Evolutionary conservation across 2,329 filamentous ascomycete species (phyloP).

Genomic region (Sphaerostilbella broomeana): DNA sequence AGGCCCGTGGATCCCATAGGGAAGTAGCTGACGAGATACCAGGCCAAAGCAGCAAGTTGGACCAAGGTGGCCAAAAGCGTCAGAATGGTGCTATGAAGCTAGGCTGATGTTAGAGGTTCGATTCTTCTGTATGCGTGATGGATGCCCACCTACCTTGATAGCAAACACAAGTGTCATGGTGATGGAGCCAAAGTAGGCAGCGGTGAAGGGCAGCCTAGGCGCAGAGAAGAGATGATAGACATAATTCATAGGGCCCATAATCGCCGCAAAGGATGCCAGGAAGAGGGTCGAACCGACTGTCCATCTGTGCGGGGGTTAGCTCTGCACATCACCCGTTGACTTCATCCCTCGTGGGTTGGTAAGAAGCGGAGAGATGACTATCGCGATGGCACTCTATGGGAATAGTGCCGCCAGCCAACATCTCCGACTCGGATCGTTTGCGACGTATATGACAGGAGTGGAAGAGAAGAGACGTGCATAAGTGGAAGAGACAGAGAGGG

Average conservation of each 20-base stretch:
- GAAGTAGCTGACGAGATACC: constrained; percentile 97
- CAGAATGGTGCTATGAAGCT: constrained; percentile 79
- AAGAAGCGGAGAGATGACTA: too few species aligned
- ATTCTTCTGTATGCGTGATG: not conserved
- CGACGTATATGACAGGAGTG: constrained; percentile 1
- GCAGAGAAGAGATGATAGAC: constrained; percentile 76
- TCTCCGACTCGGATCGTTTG: constrained; percentile 3
- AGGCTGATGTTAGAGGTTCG: constrained; percentile 13
- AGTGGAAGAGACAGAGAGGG: constrained; percentile 9
- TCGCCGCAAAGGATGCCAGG: constrained; percentile 82
- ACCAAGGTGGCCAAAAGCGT: constrained; percentile 78
- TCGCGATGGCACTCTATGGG: too few species aligned
- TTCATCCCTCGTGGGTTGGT: too few species aligned
- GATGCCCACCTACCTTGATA: constrained; percentile 65
- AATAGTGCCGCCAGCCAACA: constrained; percentile 9
- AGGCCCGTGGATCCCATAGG: constrained; percentile 91
- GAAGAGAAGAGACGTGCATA: constrained; percentile 17
- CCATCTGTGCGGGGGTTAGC: constrained; percentile 59
- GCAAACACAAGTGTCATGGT: constrained; percentile 85
- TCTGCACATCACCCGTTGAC: constrained; percentile 10
- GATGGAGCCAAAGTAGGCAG: constrained; percentile 91
- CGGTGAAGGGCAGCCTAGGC: constrained; percentile 83
- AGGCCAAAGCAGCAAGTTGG: constrained; percentile 75
- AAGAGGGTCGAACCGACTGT: constrained; percentile 87
- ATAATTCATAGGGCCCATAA: constrained; percentile 88